Evolutionary conservation across 257 asterid species (phyloP).

Genomic region (Perilla frutescens): DNA sequence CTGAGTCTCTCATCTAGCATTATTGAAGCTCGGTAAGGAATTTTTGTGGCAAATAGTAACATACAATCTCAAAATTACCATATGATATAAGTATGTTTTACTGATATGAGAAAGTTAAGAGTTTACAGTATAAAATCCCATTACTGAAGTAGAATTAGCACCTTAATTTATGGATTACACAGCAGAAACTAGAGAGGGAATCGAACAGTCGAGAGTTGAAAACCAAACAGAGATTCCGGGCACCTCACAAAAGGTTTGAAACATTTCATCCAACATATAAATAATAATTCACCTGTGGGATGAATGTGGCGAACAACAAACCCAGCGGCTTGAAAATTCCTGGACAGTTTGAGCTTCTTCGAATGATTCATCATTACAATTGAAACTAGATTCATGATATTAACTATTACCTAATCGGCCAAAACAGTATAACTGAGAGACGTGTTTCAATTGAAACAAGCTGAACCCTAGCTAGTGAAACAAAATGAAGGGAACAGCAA

Average conservation of each 20-base stretch:
- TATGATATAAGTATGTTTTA: neutral
- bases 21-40: neutral
- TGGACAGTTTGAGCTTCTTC: too few species aligned
- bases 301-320: neutral
- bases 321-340: neutral
- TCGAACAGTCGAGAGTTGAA: neutral
- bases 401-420: neutral
- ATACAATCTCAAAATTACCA: neutral
- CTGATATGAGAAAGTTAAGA: neutral
- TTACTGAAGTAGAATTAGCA: neutral
- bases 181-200: neutral
- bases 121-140: neutral
- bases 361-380: neutral
- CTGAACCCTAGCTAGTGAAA: neutral
- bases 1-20: neutral
- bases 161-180: neutral
- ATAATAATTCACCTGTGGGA: too few species aligned
- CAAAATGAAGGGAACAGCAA: conserved; percentile 46
- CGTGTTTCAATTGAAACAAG: conserved; percentile 17
- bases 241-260: neutral
- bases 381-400: neutral
- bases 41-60: neutral
- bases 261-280: neutral
- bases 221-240: conserved; percentile 17
- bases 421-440: neutral